phyloP scores from a whole-genome alignment of 352 stramenopile species.

The Elongisporangium undulatum region DNA sequence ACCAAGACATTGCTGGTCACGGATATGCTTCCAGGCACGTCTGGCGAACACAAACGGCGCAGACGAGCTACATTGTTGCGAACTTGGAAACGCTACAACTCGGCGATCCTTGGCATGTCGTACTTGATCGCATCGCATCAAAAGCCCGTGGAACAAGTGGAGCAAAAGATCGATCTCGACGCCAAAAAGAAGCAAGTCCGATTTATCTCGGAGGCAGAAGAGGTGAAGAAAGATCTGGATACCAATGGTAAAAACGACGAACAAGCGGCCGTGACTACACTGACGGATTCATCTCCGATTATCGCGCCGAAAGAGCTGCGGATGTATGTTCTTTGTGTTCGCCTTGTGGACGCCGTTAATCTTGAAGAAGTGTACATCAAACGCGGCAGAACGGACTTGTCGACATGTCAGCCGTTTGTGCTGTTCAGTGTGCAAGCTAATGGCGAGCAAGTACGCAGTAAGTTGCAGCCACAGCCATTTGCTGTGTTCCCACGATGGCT shows the following conservation, averaged over 20 bases:
- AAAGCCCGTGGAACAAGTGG: not conserved
- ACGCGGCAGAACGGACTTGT: conserved; percentile 38
- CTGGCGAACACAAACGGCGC: conserved; percentile 61
- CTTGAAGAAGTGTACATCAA: conserved; percentile 50
- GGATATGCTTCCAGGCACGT: conserved; percentile 73
- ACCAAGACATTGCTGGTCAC: conserved; percentile 80
- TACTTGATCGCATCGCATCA: conserved; percentile 25
- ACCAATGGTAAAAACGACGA: not conserved
- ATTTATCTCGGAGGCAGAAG: conserved; percentile 16
- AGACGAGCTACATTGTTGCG: conserved; percentile 61
- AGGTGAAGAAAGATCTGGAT: not conserved
- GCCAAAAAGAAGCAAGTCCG: conserved; percentile 61
- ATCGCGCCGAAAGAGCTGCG: not conserved
- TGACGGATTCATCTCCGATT: not conserved
- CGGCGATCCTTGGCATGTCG: conserved; percentile 62
- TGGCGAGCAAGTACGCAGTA: conserved; percentile 24
- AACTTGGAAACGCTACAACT: conserved; percentile 79
- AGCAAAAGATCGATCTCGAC: not conserved
- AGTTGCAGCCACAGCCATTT: conserved; percentile 33
- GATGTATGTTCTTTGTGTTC: conserved; percentile 27
- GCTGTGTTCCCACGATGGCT: conserved; percentile 68
- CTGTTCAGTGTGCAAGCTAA: conserved; percentile 32
- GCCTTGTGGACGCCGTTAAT: conserved; percentile 42
- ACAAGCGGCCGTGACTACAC: not conserved
- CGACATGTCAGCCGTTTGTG: conserved; percentile 42